Base-by-base conservation (phyloP, 2,329 filamentous ascomycete species). In the Harringtonia lauricola region DNA sequence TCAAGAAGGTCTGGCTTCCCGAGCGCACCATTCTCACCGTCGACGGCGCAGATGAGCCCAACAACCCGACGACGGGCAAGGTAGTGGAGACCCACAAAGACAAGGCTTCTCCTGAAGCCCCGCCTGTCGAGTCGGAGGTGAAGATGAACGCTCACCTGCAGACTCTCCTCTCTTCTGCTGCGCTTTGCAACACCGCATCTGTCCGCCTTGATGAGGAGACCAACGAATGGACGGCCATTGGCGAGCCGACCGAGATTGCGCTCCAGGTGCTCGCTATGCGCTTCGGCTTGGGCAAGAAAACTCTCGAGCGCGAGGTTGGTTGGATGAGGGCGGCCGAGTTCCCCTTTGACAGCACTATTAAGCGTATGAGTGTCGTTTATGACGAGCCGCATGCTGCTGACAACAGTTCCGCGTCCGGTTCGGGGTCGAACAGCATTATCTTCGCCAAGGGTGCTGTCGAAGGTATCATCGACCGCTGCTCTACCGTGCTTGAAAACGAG, bases 331-430 rank as follows among this genome's bases (percentile, higher is more conserved):
- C 81, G 1, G 73, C 78, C 42, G 84, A 88, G 54, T 85, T 84
- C 48, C 82, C 83, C n/a, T 89, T 88, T 55, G 83, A 88, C 59
- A 85, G 80, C 44, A 73, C 72, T 53, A 77, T 86, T 57, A 88
- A 88, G 70, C 79, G 81, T 54, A 88, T 88, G 83, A 84, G 81
- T 9, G 82, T 87, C 44, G 71, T 87, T 37, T 86, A 84, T 61
- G 68, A 75, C 39, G 62, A 62, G 7, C 71, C 72, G 2, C 50
- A 55, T 6, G 57, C 58, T n/a, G n/a, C n/a, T n/a, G n/a, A n/a
- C n/a, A n/a, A n/a, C n/a, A n/a, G n/a, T n/a, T n/a, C n/a, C n/a
- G n/a, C n/a, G n/a, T n/a, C n/a, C n/a, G n/a, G n/a, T n/a, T n/a
- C n/a, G 8, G 63, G 57, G 57, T 10, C 62, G 51, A 75, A 72